These are phyloP conservation scores for Boletus sp. DNA, from an alignment of 768 basidiomycete species.

Conservation along the genomic window DNA sequence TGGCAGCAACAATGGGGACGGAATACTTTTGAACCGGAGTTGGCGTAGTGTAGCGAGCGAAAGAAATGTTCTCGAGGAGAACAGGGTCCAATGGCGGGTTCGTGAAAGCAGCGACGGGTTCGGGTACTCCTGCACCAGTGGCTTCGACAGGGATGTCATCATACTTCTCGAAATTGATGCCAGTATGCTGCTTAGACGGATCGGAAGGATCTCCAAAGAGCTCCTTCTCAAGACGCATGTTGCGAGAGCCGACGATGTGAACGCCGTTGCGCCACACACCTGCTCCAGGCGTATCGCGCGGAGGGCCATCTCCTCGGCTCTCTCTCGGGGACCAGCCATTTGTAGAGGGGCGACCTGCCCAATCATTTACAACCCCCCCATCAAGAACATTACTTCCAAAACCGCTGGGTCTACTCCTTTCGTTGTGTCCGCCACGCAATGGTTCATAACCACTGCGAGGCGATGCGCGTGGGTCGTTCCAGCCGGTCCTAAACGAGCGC, in stretches of 20 bases:
- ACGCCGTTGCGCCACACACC: slow-evolving; percentile 89
- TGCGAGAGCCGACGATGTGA: slow-evolving; percentile 81
- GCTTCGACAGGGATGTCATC: slow-evolving; percentile 99
- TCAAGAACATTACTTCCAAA: slow-evolving; percentile 39
- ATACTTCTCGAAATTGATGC: slow-evolving; percentile 99
- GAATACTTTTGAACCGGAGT: slow-evolving; percentile 99
- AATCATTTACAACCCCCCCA: slow-evolving; percentile 32
- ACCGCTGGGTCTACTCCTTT: slow-evolving; percentile 36
- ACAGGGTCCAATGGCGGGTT: slow-evolving; percentile 88
- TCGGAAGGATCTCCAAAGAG: slow-evolving; percentile 89
- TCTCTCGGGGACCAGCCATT: slow-evolving; percentile 39
- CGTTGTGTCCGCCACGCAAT: slow-evolving; percentile 40
- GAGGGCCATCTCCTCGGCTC: slow-evolving; percentile 33
- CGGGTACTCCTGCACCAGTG: slow-evolving; percentile 95
- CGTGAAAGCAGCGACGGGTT: slow-evolving; percentile 85
- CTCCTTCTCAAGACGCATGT: slow-evolving; percentile 90
- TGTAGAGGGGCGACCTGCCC: slow-evolving; percentile 38
- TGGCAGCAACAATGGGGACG: slow-evolving; percentile 91
- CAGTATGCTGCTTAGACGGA: slow-evolving; percentile 86
- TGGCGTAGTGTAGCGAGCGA: slow-evolving; percentile 90
- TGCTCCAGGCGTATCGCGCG: slow-evolving; percentile 45
- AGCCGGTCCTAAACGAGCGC: slow-evolving; percentile 52
- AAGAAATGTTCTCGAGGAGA: slow-evolving; percentile 91
- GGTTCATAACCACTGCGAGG: slow-evolving; percentile 49
- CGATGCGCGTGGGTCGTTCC: slow-evolving; percentile 71